A percentile compares a stretch with the other conserved stretches of the same genome.
Conservation (phyloP, 2,329 filamentous ascomycete genomes). For the Ascochyta pisi region DNA sequence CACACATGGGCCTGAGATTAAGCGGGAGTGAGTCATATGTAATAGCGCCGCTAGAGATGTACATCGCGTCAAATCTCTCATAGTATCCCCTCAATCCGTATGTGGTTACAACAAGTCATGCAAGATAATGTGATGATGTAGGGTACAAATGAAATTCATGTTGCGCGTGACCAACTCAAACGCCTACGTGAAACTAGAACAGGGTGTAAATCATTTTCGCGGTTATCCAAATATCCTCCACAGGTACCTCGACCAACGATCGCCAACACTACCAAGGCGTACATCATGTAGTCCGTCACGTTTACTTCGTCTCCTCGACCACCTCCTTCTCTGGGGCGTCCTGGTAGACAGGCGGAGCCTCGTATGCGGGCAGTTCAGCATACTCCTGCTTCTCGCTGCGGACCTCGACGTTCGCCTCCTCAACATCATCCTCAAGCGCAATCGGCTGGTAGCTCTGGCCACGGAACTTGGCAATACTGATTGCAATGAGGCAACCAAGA, state of each 20-base stretch:
- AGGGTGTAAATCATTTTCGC: conserved; percentile 5
- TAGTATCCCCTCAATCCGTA: background rate
- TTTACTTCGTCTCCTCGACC: conserved; percentile 34
- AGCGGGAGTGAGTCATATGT: too few relatives aligned
- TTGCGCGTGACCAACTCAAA: conserved; percentile 6
- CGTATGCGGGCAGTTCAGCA: conserved; percentile 45
- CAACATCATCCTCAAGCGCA: conserved; percentile 38
- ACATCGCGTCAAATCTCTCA: too few relatives aligned
- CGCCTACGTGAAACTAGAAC: conserved; percentile 1
- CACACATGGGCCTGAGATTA: too few relatives aligned
- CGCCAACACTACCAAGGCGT: background rate
- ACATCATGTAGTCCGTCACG: background rate
- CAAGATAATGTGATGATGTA: background rate
- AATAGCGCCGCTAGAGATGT: background rate
- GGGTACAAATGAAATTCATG: conserved; percentile 16
- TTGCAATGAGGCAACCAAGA: conserved; percentile 67
- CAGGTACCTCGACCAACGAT: background rate
- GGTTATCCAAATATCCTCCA: background rate
- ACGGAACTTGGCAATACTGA: conserved; percentile 64
- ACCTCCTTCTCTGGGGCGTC: conserved; percentile 44
- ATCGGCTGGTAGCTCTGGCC: conserved; percentile 50
- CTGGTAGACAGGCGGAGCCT: conserved; percentile 50
- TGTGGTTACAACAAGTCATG: background rate
- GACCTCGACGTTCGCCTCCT: conserved; percentile 20
- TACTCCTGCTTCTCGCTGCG: conserved; percentile 43